Percentiles rank a stretch among this genome's conserved stretches.
These are phyloP conservation scores for Barnettozyma hawaiiensis DNA, from an alignment of 1,139 yeast genomes.

Conservation along the genomic window DNA sequence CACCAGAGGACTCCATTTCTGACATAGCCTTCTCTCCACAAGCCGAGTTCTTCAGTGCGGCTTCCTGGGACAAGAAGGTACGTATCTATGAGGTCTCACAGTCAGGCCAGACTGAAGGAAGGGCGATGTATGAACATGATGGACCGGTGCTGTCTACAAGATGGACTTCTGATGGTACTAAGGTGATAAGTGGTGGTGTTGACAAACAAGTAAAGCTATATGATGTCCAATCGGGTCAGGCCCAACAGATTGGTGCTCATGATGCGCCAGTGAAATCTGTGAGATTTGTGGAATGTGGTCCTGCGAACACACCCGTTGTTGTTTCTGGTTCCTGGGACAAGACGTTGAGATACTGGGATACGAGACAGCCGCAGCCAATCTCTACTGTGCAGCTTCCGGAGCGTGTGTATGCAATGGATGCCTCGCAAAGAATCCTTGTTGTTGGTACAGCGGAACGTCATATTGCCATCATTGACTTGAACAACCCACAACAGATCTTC, in stretches of 20 bases:
- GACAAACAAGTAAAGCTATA: conserved; percentile 84
- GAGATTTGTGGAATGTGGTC: conserved; percentile 77
- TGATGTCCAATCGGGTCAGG: conserved; percentile 78
- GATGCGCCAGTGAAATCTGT: conserved; percentile 75
- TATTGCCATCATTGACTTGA: conserved; percentile 67
- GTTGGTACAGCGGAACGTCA: conserved; percentile 93
- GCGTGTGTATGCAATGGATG: conserved; percentile 86
- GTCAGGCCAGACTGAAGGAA: conserved; percentile 62
- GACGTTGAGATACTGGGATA: conserved; percentile 90
- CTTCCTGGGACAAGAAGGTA: conserved; percentile 95
- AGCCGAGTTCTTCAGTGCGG: conserved; percentile 71
- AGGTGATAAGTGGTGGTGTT: conserved; percentile 87
- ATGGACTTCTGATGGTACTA: conserved; percentile 84
- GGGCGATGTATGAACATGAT: conserved; percentile 86
- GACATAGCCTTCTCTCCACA: conserved; percentile 90
- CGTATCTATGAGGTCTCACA: conserved; percentile 83
- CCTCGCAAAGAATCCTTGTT: conserved; percentile 73
- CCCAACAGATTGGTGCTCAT: conserved; percentile 82
- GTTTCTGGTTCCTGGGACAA: conserved; percentile 98
- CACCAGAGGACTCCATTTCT: conserved; percentile 91
- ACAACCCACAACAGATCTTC: conserved; percentile 79
- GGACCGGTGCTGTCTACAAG: conserved; percentile 81
- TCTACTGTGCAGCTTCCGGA: conserved; percentile 83
- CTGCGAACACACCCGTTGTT: conserved; percentile 72
- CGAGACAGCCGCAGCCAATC: conserved; percentile 80